phyloP scores from a whole-genome alignment of 345 rosid species.

The Acer campestre region DNA sequence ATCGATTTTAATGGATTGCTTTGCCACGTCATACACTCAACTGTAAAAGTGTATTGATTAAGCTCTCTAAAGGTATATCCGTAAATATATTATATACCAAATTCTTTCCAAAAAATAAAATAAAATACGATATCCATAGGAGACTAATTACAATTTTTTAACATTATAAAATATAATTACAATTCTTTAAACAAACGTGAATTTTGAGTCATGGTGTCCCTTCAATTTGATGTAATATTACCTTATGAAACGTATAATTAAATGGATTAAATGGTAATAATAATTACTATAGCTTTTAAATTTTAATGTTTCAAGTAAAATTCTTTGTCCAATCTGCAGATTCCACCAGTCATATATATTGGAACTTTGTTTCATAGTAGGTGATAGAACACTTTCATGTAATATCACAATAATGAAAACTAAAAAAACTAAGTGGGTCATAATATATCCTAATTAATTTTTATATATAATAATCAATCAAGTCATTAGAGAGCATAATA shows the following conservation, averaged over 20 bases:
- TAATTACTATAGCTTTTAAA: too few relatives aligned
- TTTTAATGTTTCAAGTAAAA: neutral
- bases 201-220: too few relatives aligned
- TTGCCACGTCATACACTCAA: neutral
- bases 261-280: too few relatives aligned
- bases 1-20: conserved; percentile 11
- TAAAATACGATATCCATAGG: too few relatives aligned
- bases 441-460: neutral
- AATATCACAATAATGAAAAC: neutral
- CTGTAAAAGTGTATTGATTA: neutral
- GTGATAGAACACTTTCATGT: conserved; percentile 6
- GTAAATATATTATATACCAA: neutral
- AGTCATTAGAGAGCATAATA: neutral
- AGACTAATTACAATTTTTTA: too few relatives aligned
- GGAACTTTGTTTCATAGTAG: conserved; percentile 11
- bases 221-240: too few relatives aligned
- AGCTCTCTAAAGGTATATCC: neutral
- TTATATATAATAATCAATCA: neutral
- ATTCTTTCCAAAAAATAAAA: too few relatives aligned
- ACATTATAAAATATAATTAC: too few relatives aligned
- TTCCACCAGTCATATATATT: conserved; percentile 23
- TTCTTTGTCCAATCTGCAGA: conserved; percentile 17
- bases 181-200: neutral
- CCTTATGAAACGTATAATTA: too few relatives aligned
- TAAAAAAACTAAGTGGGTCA: neutral